Evolutionary conservation across 164 flowering plant species (phyloP).

Genomic region (Nelumbo lutea): DNA sequence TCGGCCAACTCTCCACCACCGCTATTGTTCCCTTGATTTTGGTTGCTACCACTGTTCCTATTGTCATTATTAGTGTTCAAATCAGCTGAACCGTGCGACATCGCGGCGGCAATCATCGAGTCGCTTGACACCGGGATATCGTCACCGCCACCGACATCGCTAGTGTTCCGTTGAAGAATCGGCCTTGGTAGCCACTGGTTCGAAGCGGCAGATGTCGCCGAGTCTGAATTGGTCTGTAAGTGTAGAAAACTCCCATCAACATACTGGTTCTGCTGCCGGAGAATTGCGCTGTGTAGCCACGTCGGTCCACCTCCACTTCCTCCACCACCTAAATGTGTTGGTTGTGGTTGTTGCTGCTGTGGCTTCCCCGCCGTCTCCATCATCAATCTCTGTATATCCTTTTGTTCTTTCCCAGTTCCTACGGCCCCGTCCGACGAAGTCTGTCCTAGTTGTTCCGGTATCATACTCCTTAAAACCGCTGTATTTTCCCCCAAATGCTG

Average conservation of each 20-base stretch:
- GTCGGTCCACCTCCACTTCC: conserved; percentile 25
- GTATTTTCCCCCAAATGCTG: conserved; percentile 19
- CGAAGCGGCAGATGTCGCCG: conserved; percentile 15
- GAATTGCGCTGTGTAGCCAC: conserved; percentile 58
- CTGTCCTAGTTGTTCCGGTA: conserved; percentile 1
- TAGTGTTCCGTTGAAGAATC: conserved; percentile 9
- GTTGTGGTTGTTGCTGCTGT: conserved; percentile 15
- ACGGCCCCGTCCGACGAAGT: not conserved
- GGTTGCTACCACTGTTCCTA: too few relatives aligned
- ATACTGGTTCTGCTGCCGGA: conserved; percentile 28
- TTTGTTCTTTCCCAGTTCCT: conserved; percentile 2
- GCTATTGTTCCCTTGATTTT: too few relatives aligned
- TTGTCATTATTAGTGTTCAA: not conserved
- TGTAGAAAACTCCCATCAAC: conserved; percentile 35
- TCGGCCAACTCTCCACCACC: conserved; percentile 5
- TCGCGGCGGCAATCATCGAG: conserved; percentile 33
- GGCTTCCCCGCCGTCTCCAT: conserved; percentile 14
- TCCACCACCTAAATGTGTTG: not conserved
- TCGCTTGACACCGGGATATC: conserved; percentile 16
- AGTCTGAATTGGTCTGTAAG: conserved; percentile 34
- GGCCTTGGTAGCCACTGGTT: conserved; percentile 36
- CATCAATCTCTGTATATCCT: not conserved
- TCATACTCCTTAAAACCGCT: conserved; percentile 10
- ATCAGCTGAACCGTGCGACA: conserved; percentile 26
- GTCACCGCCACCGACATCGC: conserved; percentile 15